These are phyloP conservation scores for Pichia phayaonensis DNA, from an alignment of 805 yeast genomes.

Conservation along the genomic window DNA sequence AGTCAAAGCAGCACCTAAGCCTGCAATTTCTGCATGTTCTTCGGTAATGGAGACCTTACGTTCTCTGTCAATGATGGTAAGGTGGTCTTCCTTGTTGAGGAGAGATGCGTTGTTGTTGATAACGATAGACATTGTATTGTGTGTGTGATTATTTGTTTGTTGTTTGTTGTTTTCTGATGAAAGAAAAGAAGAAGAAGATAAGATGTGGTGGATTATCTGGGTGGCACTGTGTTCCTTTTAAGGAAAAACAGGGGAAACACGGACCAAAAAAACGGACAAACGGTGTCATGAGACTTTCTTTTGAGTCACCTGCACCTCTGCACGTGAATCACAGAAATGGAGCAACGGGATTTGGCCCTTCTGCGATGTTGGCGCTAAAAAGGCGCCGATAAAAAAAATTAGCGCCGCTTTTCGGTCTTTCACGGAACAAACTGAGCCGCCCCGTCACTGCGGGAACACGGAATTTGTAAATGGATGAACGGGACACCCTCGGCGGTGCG, in stretches of 20 bases:
- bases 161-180: background rate
- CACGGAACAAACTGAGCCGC: no score
- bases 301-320: background rate
- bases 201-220: no score
- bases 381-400: no score
- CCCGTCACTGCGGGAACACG: no score
- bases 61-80: conserved; percentile 7
- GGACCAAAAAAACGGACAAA: background rate
- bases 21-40: background rate
- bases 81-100: conserved; percentile 2
- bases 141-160: background rate
- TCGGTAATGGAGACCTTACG: conserved; percentile 2
- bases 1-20: background rate
- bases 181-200: background rate
- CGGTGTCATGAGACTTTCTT: background rate
- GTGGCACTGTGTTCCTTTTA: background rate
- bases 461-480: background rate
- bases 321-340: background rate
- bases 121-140: conserved; percentile 4
- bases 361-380: no score
- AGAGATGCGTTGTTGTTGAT: conserved; percentile 7
- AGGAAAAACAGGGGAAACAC: background rate
- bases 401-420: no score
- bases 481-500: no score
- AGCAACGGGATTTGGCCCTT: background rate